phyloP scores from a whole-genome alignment of 345 rosid genomes.

The Combretum micranthum region DNA sequence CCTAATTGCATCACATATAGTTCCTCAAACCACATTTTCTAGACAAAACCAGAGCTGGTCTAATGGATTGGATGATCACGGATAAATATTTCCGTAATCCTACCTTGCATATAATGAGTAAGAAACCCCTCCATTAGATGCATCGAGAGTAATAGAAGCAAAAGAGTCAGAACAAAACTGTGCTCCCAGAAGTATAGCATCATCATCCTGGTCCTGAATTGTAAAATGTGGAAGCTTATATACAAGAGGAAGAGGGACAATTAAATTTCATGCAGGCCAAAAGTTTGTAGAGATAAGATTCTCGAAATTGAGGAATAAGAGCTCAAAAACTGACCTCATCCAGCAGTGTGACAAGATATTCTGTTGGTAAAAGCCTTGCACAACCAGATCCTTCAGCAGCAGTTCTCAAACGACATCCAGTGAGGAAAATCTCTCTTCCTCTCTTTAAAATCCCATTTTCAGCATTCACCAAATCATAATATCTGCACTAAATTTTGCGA shows the following conservation, averaged over 20 bases:
- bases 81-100: not conserved
- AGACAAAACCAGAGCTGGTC: too few relatives aligned
- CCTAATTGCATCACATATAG: too few relatives aligned
- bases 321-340: conserved; percentile 52
- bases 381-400: conserved; percentile 82
- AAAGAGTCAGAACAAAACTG: conserved; percentile 83
- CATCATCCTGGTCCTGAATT: conserved; percentile 79
- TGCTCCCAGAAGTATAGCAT: conserved; percentile 72
- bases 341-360: conserved; percentile 77
- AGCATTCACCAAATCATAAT: conserved; percentile 76
- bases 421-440: conserved; percentile 82
- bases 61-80: not conserved
- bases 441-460: conserved; percentile 65
- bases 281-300: not conserved
- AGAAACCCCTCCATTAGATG: conserved; percentile 44
- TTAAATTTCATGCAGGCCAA: too few relatives aligned
- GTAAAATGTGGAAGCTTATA: conserved; percentile 10
- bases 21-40: too few relatives aligned
- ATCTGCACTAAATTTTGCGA: conserved; percentile 26
- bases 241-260: not conserved
- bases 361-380: conserved; percentile 87
- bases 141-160: conserved; percentile 65
- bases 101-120: conserved; percentile 88
- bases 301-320: not conserved
- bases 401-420: conserved; percentile 88